These are phyloP conservation scores for Cladorrhinum sp. DNA, from an alignment of 2,329 filamentous ascomycete species.

Conservation along the genomic window DNA sequence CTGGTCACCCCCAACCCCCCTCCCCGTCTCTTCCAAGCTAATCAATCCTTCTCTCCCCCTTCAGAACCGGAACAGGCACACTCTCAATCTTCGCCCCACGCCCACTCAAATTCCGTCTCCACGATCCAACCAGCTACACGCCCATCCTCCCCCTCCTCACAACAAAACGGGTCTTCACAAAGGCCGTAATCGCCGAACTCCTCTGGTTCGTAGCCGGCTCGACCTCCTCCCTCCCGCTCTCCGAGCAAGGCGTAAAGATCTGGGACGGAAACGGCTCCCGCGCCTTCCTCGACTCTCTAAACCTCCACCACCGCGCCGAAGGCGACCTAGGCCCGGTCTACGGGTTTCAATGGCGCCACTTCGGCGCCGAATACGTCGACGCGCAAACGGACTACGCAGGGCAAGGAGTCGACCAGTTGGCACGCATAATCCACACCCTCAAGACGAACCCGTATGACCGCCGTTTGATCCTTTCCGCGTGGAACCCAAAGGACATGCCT, in stretches of 20 bases:
- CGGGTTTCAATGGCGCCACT: conserved; percentile 98
- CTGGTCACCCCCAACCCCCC: neutral
- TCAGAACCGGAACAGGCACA: conserved; percentile 88
- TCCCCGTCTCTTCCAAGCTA: neutral
- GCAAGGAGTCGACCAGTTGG: conserved; percentile 88
- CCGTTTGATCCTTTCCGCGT: conserved; percentile 84
- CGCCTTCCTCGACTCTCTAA: conserved; percentile 81
- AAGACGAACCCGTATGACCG: conserved; percentile 82
- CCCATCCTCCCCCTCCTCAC: conserved; percentile 88
- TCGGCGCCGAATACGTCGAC: conserved; percentile 85
- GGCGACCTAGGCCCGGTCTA: conserved; percentile 95
- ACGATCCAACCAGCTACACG: conserved; percentile 49
- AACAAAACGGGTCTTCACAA: conserved; percentile 92
- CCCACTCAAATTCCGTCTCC: conserved; percentile 83
- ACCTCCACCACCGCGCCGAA: conserved; percentile 74
- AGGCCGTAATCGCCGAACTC: conserved; percentile 85
- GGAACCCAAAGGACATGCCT: conserved; percentile 84
- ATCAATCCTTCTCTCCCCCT: conserved; percentile 8
- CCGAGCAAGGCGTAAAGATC: conserved; percentile 82
- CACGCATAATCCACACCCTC: conserved; percentile 84
- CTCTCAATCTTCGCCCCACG: conserved; percentile 82
- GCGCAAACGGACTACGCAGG: conserved; percentile 77
- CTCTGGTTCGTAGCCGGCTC: conserved; percentile 91
- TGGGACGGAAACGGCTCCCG: conserved; percentile 97
- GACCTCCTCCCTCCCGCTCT: conserved; percentile 76